Evolutionary conservation across 345 rosid species (phyloP), one percentile per base, ranked within the genome.

Genomic region (Rhodomyrtus tomentosa): DNA sequence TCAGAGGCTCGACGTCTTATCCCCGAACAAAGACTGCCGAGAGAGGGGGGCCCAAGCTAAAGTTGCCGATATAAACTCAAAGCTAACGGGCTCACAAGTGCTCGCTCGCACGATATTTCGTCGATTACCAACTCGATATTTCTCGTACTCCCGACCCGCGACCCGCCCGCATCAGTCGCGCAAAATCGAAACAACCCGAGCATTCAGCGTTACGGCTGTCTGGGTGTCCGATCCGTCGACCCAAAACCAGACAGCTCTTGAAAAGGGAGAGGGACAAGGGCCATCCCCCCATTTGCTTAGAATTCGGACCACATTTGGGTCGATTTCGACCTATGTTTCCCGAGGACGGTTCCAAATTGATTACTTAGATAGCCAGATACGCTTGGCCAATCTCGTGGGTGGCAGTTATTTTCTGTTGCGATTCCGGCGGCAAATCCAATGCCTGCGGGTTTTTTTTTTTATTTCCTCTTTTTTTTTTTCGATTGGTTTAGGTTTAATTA

Each of bases 1-100:
- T 4, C 4, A 1, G 13, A 68, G 45, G 25, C 24, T 18, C 7
- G 2, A 9, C 25, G 0, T 2, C 12, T 68, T 1, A 0, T 18
- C 40, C 40, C 5, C 3, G 10, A 18, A 36, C 25, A 18, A 3
- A 20, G 6, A 68, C 32, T 2, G 3, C 1, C 25, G 36, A 68
- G 13, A 68, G 13, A 36, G 14, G 13, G 6, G 14, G 5, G 21
- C 11, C 5, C 45, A 4, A 36, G 24, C 45, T 9, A 68, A 68
- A 62, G 29, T 62, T 1, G 29, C 18, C 40, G 1, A 29, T 62
- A 62, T 15, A 18, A 32, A 32, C 42, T 62, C 42, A 3, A 3
- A 36, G 24, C 45, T 8, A 8, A 68, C 4, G 25, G 22, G 56
- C 56, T 22, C 8, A 22, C 56, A 0, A 9, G 56, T 3, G 3